Conservation (phyloP, 106 monocot genomes). For the Platanthera zijinensis region DNA sequence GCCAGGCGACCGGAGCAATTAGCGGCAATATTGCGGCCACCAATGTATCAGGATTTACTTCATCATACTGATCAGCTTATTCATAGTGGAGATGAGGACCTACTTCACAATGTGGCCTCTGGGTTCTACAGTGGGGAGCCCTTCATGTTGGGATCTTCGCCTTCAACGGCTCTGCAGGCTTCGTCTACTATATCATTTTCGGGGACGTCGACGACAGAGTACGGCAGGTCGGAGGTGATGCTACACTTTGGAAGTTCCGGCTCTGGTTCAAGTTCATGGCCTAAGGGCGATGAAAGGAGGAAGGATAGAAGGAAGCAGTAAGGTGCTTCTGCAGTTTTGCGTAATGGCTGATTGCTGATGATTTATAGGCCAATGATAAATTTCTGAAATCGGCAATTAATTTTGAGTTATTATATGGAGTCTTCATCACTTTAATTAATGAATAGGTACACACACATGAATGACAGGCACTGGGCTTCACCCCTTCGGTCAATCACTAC, state of each 20-base stretch:
- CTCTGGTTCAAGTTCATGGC: not conserved
- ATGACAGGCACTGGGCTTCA: no score
- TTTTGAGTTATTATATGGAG: no score
- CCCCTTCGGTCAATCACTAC: no score
- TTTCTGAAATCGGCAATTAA: no score
- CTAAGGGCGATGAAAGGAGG: not conserved
- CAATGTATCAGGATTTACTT: slow-evolving; percentile 23
- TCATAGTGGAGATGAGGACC: no score
- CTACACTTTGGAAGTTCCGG: not conserved
- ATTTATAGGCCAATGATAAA: no score
- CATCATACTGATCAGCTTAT: not conserved
- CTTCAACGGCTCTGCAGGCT: not conserved
- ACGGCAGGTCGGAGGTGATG: not conserved
- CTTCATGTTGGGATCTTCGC: slow-evolving; percentile 1
- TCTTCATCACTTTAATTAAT: no score
- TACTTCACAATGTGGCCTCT: slow-evolving; percentile 10
- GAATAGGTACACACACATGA: no score
- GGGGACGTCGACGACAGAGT: not conserved
- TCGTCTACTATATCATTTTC: not conserved
- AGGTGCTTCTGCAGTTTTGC: no score
- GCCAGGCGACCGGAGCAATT: not conserved
- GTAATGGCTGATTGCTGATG: no score
- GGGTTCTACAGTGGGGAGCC: slow-evolving; percentile 16
- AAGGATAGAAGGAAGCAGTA: not conserved
- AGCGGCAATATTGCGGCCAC: not conserved